Evolutionary conservation across 2,329 filamentous ascomycete genomes (phyloP), one percentile per base, ranked within the genome.

Genomic region (Cercospora janseana): DNA sequence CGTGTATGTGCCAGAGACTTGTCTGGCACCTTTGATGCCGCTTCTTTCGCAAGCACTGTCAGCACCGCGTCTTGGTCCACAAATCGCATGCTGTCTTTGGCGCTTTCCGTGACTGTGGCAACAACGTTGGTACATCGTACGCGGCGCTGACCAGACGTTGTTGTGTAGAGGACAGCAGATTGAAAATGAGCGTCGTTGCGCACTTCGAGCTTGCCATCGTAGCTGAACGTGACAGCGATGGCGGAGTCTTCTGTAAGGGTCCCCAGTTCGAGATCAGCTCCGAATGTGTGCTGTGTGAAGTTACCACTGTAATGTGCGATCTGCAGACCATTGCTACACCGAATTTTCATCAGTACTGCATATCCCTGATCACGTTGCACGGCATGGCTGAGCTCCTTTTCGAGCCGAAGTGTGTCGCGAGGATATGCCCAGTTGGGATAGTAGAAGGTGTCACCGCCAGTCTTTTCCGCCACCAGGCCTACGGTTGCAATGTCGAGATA

Each of bases 151-250:
- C 93, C 93, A 43, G 80, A 85, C 3, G 90, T 87, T 4, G 92
- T 94, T 1, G 93, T 98, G 72, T 98, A 98, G 2, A 98, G 79
- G 2, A 98, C 75, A 2, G 93, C 93, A 16, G 88, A 89, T 69
- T 98, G 93, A 79, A 98, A 98, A 72, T 98, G 93, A 6, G 92
- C 92, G 69, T 98, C 93, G 16, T 97, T 79, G 71, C 96, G 96
- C 4, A 89, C 77, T 70, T 98, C 93, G n/a, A 98, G 81, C 55
- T 97, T 97, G 53, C 93, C 93, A 66, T 98, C 93, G 69, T 98
- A 95, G 62, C 82, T 87, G 69, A 98, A 98, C 41, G 89, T 85
- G 8, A 97, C 88, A 2, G 85, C 87, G 58, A 98, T 79, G 7
- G 92, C 89, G 73, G 96, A 96, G 71, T 98, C 93, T 15, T 89